Evolutionary conservation across 257 asterid genomes (phyloP).

Genomic region (Ilex asprella): DNA sequence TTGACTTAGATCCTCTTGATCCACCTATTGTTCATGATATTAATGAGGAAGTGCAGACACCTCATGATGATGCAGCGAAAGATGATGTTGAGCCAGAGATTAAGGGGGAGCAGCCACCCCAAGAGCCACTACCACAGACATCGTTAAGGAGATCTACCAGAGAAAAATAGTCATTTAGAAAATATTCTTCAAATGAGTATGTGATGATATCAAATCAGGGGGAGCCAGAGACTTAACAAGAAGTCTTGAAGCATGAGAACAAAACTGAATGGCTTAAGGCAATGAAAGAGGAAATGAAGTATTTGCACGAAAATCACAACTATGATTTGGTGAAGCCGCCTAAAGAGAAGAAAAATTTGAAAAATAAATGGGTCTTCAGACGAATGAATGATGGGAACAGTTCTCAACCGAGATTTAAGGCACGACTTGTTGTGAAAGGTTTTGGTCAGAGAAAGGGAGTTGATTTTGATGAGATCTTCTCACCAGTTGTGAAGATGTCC

Average conservation of each 20-base stretch:
- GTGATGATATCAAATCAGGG: background rate
- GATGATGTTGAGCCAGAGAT: too few species aligned
- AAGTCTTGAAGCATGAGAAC: background rate
- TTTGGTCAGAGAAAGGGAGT: background rate
- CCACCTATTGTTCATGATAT: too few species aligned
- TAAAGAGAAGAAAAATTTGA: background rate
- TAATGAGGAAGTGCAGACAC: too few species aligned
- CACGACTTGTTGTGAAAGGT: too few species aligned
- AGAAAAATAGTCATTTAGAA: background rate
- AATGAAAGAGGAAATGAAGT: background rate
- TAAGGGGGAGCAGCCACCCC: too few species aligned
- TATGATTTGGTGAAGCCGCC: background rate
- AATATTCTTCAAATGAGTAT: background rate
- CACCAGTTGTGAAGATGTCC: background rate
- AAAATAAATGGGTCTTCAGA: background rate
- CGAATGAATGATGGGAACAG: background rate
- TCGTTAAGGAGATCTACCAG: background rate
- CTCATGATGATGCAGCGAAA: too few species aligned
- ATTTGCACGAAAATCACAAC: background rate
- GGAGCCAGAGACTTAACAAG: background rate
- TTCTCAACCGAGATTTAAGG: background rate
- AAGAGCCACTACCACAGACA: too few species aligned
- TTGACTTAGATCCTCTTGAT: too few species aligned
- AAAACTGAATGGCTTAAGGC: background rate
- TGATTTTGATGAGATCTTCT: background rate